Conservation (phyloP, 2,329 filamentous ascomycete genomes). For the Lasiodiplodia gonubiensis region DNA sequence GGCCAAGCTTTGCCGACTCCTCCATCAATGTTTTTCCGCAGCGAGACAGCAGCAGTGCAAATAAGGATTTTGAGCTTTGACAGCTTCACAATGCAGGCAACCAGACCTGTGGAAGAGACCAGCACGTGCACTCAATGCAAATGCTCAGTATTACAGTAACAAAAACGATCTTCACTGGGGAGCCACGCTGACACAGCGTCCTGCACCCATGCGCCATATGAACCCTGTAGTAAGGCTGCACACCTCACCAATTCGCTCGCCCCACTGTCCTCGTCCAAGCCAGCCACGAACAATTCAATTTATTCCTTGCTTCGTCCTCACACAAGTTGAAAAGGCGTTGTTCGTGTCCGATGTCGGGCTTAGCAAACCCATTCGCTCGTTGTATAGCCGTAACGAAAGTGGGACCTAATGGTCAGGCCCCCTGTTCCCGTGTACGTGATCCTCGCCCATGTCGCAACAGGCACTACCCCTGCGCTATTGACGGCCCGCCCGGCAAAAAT, state of each 20-base stretch:
- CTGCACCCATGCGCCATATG: not conserved
- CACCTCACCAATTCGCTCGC: not conserved
- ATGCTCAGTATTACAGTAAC: not conserved
- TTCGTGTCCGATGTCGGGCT: no score
- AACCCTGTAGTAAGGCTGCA: no score
- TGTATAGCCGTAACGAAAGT: not conserved
- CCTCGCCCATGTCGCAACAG: not conserved
- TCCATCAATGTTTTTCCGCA: slow-evolving; percentile 8
- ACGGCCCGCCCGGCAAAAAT: not conserved
- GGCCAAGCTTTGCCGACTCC: no score
- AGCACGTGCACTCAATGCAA: not conserved
- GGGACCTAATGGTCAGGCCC: not conserved
- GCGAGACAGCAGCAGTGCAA: slow-evolving; percentile 1
- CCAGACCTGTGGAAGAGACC: slow-evolving; percentile 2
- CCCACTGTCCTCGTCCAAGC: not conserved
- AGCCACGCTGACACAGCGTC: not conserved
- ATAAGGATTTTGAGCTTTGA: slow-evolving; percentile 22
- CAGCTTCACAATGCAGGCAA: not conserved
- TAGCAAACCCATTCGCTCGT: not conserved
- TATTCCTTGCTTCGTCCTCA: not conserved
- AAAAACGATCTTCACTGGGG: not conserved
- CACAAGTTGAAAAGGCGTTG: not conserved
- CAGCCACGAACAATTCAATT: not conserved
- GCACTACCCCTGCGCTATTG: not conserved
- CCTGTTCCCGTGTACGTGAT: not conserved